A percentile compares a stretch with the other conserved stretches of the same genome.
Evolutionary conservation across 345 rosid species (phyloP).

Genomic region (Eutrema yunnanense): DNA sequence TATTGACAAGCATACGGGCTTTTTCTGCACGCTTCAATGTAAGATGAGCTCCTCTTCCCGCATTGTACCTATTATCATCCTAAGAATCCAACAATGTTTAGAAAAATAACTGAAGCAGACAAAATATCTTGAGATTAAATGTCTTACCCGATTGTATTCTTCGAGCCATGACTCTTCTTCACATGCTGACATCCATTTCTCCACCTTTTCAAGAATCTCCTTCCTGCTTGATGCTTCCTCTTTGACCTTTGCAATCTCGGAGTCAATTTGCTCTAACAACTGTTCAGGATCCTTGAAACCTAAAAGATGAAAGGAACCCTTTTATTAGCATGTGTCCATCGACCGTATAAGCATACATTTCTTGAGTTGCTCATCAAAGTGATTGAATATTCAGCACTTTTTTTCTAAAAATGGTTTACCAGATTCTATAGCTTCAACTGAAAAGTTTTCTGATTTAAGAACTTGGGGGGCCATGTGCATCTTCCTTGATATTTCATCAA

Average conservation of each 20-base stretch:
- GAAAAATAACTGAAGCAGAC: neutral
- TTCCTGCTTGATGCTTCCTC: conserved; percentile 62
- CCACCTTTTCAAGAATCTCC: conserved; percentile 67
- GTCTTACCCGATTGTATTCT: conserved; percentile 60
- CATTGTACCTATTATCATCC: conserved; percentile 73
- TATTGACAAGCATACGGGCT: conserved; percentile 53
- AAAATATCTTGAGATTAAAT: neutral
- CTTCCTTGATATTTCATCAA: conserved; percentile 64
- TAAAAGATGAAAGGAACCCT: conserved; percentile 12
- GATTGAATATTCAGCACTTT: neutral
- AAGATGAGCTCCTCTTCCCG: conserved; percentile 77
- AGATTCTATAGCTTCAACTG: conserved; percentile 45
- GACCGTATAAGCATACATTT: neutral
- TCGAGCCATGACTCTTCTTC: conserved; percentile 82
- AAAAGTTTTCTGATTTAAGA: conserved; percentile 28
- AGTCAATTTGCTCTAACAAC: conserved; percentile 53
- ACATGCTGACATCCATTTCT: conserved; percentile 66
- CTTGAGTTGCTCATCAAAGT: neutral
- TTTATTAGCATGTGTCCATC: neutral
- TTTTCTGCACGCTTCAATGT: conserved; percentile 70
- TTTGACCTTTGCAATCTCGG: conserved; percentile 54
- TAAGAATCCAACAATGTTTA: conserved; percentile 21
- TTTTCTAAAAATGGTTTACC: conserved; percentile 27
- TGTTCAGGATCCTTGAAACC: conserved; percentile 45
- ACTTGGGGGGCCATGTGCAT: conserved; percentile 52